Evolutionary conservation across 352 stramenopile genomes (phyloP), one percentile per base, ranked within the genome.

Genomic region (Elongisporangium senticosum): DNA sequence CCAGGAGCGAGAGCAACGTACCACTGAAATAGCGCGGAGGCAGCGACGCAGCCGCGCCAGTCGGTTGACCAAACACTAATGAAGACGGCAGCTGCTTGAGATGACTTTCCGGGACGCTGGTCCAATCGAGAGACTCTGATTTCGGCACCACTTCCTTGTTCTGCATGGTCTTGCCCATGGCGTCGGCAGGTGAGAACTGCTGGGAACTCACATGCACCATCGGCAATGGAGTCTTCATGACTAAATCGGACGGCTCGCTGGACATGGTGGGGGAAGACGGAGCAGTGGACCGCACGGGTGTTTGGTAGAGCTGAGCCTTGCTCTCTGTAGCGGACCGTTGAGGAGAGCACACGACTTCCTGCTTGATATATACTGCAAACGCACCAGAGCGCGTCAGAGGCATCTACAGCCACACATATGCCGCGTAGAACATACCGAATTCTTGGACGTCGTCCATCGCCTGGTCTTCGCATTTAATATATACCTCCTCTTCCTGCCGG

Each of bases 11-110:
- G 47, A n/a, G 15, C 13, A 21, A 65, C 21, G 54, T 49, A 53
- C 64, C 73, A 40, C 78, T 68, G 20, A 90, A 74, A 69, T 93
- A 93, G 7, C 72, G 81, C 15, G 84, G 81, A n/a, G 84, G 81
- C 19, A 91, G 62, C 14, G 58, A 40, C 5, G 61, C 59, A 15
- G 33, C 17, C 23, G 19, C 28, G 33, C 33, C 13, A 2, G 21
- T 20, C 51, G 33, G 10, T 22, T 40, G 51, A 26, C 21, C n/a
- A 37, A 43, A 43, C 33, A 43, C 11, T 17, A 43, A 17, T 43
- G 33, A 43, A 15, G 33, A 43, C 33, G 33, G 33, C 33, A 43
- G 33, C 33, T 43, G 33, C 33, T 43, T 43, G 33, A 4, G 7
- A 43, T 43, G 2, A 3, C 11, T 43, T 43, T 43, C 33, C 1